Base-by-base conservation (phyloP, 2,329 filamentous ascomycete species). In the Leptographium flavum region DNA sequence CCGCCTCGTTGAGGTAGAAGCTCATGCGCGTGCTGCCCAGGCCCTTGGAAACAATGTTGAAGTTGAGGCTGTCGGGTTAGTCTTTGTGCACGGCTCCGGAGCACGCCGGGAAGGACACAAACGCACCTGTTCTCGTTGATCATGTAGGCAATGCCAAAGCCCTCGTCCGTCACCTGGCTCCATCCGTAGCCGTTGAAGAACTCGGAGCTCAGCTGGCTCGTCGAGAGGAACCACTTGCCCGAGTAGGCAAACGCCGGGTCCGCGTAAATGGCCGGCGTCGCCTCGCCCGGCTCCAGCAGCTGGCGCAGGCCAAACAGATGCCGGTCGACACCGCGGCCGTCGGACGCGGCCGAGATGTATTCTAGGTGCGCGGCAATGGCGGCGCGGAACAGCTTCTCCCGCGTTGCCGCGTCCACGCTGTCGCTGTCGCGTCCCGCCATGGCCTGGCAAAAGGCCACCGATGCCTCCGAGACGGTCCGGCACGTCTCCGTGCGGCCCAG, bases 141-240 rank as follows among this genome's bases (percentile, higher is more conserved):
- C 92, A 98, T 98, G 63, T 98, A 98, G 33, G 92, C 92, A 59
- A 98, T 94, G 53, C 92, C 92, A 66, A 92, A 98, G 27, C 92
- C 92, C 49, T 83, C 85, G 58, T 96, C 88, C 45, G 96, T 83
- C 43, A 98, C 92, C 69, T 98, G 90, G 60, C 84, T 92, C 92
- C 92, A 98, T 39, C 92, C 92, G 64, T 98, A 98, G 22, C 93
- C 92, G 62, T 98, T 98, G 67, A 96, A 98, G 71, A 85, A 95
- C 69, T 98, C 93, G 30, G 82, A 88, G 65, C 83, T 92, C 61
- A 98, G 69, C 69, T 98, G 93, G 49, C 79, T 87, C 25, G 81
- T 87, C 25, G 82, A 90, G 48, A 98, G 71, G 66, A 79, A 94
- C 92, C 92, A 98, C 14, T 81, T 87, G 58, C 74, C 70, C 48